Evolutionary conservation across 306 rosid species (phyloP), one percentile per base, ranked within the genome.

Genomic region (Betula pendula): DNA sequence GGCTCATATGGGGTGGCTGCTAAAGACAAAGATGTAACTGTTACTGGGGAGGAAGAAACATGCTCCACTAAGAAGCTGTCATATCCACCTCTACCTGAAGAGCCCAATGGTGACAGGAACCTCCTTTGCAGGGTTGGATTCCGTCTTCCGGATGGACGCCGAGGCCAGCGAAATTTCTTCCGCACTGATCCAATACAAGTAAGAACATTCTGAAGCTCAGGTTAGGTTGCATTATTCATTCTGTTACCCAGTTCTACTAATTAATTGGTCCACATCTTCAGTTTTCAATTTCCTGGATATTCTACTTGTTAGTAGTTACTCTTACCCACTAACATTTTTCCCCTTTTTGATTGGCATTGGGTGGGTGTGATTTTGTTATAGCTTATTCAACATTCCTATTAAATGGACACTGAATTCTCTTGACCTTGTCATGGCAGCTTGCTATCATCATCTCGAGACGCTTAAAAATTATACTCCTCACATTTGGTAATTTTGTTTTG

Each of bases 141-240:
- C 7, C 92, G 99, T 77, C 97, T 96, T 82, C 98, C 97, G 17
- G 91, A 89, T 43, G 99, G 99, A 48, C 91, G 90, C 22, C 86
- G 99, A 68, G 92, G 80, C 63, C 98, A 88, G 87, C 89, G 98
- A 15, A 92, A 81, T 81, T 92, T 96, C 80, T 80, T 91, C 12
- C 93, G 89, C 25, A 43, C 87, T 22, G 96, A 96, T 83, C 88
- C 98, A 17, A 81, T 96, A 78, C 98, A n/a, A n/a, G n/a, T n/a
- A n/a, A n/a, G n/a, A n/a, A n/a, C n/a, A n/a, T n/a, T n/a, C n/a
- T n/a, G n/a, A n/a, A n/a, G n/a, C n/a, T n/a, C n/a, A 4, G 40
- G 47, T 65, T 65, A 65, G 9, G 8, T 62, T 62, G 44, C 42
- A 7, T 31, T 17, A 62, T 31, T 62, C 33, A 27, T 31, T 62